These are phyloP conservation scores for Cadophora malorum DNA, from an alignment of 2,329 filamentous ascomycete genomes.

Conservation along the genomic window DNA sequence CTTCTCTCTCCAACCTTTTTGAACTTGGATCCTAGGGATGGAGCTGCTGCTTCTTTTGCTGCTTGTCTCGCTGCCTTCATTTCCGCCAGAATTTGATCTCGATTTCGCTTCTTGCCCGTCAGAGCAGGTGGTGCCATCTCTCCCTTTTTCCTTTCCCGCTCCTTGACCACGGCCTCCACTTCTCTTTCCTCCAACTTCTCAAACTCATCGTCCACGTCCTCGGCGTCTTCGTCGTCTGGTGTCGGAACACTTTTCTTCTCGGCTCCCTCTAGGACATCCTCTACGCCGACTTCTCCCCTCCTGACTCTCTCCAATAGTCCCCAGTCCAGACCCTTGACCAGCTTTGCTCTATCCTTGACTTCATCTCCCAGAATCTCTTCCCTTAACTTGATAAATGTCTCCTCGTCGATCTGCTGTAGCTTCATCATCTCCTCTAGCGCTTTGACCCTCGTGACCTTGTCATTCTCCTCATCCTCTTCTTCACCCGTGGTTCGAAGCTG, in stretches of 20 bases:
- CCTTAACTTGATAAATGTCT: slow-evolving; percentile 76
- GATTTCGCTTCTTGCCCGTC: slow-evolving; percentile 66
- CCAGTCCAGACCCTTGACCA: slow-evolving; percentile 92
- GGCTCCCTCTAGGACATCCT: slow-evolving; percentile 45
- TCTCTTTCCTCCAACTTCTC: slow-evolving; percentile 62
- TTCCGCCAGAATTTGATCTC: slow-evolving; percentile 72
- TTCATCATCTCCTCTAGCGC: slow-evolving; percentile 84
- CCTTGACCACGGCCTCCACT: slow-evolving; percentile 58
- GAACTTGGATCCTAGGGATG: slow-evolving; percentile 63
- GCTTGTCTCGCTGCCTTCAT: slow-evolving; percentile 68
- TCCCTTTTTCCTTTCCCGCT: slow-evolving; percentile 61
- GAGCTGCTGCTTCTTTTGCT: slow-evolving; percentile 58
- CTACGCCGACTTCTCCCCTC: slow-evolving; percentile 68
- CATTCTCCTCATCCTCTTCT: slow-evolving; percentile 54
- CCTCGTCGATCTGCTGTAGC: slow-evolving; percentile 80
- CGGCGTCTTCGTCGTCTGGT: slow-evolving; percentile 43
- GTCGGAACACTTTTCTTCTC: slow-evolving; percentile 39
- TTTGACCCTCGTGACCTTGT: slow-evolving; percentile 70
- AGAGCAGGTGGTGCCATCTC: slow-evolving; percentile 61
- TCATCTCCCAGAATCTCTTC: slow-evolving; percentile 85
- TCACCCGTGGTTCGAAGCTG: slow-evolving; percentile 63
- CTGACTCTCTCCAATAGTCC: slow-evolving; percentile 74
- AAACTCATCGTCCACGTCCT: slow-evolving; percentile 71
- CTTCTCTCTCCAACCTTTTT: slow-evolving; percentile 66
- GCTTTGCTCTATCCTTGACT: slow-evolving; percentile 70